These are phyloP conservation scores for Acanthochlamys bracteata DNA, from an alignment of 106 monocot genomes.

Conservation along the genomic window DNA sequence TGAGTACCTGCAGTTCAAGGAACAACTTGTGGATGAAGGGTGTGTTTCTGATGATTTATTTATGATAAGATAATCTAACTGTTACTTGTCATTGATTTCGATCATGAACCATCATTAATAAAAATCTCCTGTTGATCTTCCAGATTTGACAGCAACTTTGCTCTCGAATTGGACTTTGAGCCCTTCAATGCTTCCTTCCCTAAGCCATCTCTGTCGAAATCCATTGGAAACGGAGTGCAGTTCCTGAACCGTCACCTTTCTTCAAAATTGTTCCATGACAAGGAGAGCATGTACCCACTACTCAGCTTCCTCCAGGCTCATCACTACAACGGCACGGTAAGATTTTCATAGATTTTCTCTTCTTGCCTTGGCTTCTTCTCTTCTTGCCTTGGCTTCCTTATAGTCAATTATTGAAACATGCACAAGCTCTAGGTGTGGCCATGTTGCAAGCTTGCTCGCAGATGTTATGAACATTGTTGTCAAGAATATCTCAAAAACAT, in stretches of 20 bases:
- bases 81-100: background rate
- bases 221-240: slow-evolving; percentile 68
- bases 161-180: slow-evolving; percentile 69
- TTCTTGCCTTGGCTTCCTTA: too few relatives aligned
- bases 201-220: slow-evolving; percentile 52
- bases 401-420: too few relatives aligned
- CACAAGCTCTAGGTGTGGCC: too few relatives aligned
- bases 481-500: too few relatives aligned
- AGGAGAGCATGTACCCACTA: slow-evolving; percentile 52
- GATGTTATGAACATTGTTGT: too few relatives aligned
- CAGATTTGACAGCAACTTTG: slow-evolving; percentile 33
- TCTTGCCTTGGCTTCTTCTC: background rate
- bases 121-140: background rate
- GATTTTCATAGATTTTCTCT: background rate
- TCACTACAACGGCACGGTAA: slow-evolving; percentile 63
- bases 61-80: background rate
- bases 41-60: background rate
- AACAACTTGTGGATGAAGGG: slow-evolving; percentile 53
- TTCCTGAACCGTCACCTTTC: slow-evolving; percentile 76
- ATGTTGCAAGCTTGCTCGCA: too few relatives aligned
- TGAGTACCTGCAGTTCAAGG: slow-evolving; percentile 66
- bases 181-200: slow-evolving; percentile 74
- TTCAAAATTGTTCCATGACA: slow-evolving; percentile 69
- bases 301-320: slow-evolving; percentile 51
- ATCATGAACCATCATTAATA: background rate